Evolutionary conservation across 192 early-diverging fungal genomes (phyloP).

Genomic region (Diversispora eburnea): DNA sequence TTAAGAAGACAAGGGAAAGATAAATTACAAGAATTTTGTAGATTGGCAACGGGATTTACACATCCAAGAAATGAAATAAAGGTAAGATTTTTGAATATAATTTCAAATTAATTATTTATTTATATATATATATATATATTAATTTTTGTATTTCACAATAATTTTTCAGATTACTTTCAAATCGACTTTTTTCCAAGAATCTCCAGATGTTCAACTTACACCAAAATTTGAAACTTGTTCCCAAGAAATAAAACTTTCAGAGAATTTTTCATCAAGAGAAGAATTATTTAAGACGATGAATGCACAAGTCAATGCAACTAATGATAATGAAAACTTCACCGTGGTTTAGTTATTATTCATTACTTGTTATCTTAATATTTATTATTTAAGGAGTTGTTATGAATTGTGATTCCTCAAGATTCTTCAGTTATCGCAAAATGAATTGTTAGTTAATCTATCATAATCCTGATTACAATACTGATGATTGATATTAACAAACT

Average conservation of each 20-base stretch:
- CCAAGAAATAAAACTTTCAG: background rate
- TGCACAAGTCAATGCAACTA: background rate
- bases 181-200: background rate
- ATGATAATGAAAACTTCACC: background rate
- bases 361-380: no score
- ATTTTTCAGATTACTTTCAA: background rate
- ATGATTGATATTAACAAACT: no score
- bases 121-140: background rate
- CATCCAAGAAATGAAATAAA: background rate
- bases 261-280: background rate
- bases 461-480: no score
- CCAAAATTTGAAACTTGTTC: background rate
- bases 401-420: no score
- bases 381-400: no score
- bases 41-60: background rate
- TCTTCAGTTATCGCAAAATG: no score
- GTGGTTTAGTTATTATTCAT: background rate
- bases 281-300: background rate
- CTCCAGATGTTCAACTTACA: background rate
- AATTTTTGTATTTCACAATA: background rate
- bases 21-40: background rate
- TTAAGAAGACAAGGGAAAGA: background rate
- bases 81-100: background rate
- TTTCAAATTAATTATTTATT: background rate
- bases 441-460: no score